Evolutionary conservation across 208 protist genomes (phyloP).

Genomic region (Leishmania mexicana): DNA sequence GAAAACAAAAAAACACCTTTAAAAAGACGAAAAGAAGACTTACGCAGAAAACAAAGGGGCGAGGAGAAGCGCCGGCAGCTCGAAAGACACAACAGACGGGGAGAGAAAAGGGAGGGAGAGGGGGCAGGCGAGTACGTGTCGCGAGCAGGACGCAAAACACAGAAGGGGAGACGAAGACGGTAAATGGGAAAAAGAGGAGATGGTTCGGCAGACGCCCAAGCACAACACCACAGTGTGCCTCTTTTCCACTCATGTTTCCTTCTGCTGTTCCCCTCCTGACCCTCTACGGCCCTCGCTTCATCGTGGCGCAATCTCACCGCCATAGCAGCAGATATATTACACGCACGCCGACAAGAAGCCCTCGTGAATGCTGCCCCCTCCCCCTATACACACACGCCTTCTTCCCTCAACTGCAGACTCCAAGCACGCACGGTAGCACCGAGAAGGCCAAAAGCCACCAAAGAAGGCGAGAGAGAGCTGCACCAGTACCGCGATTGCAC

Average conservation of each 20-base stretch:
- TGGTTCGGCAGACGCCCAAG: neutral
- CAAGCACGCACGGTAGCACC: neutral
- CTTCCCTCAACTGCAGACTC: slow-evolving; percentile 1
- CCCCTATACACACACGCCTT: neutral
- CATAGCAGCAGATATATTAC: neutral
- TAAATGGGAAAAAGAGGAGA: neutral
- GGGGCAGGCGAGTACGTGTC: neutral
- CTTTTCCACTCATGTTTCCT: neutral
- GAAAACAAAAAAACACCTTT: neutral
- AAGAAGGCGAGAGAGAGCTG: neutral
- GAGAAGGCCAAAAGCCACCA: slow-evolving; percentile 2
- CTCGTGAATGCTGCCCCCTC: neutral
- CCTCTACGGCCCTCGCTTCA: neutral
- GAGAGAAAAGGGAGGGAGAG: too few species aligned
- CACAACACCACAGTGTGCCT: neutral
- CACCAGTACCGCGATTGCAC: neutral
- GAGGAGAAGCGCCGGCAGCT: neutral
- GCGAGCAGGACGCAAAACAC: neutral
- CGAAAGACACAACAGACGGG: neutral
- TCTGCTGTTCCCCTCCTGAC: neutral
- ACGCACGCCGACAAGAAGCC: neutral
- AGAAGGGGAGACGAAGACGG: neutral
- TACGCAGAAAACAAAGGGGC: neutral
- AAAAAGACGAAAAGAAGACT: neutral
- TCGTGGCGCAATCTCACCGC: neutral